Evolutionary conservation across 2,329 filamentous ascomycete species (phyloP), one percentile per base, ranked within the genome.

Genomic region (Bipolaris zeicola): DNA sequence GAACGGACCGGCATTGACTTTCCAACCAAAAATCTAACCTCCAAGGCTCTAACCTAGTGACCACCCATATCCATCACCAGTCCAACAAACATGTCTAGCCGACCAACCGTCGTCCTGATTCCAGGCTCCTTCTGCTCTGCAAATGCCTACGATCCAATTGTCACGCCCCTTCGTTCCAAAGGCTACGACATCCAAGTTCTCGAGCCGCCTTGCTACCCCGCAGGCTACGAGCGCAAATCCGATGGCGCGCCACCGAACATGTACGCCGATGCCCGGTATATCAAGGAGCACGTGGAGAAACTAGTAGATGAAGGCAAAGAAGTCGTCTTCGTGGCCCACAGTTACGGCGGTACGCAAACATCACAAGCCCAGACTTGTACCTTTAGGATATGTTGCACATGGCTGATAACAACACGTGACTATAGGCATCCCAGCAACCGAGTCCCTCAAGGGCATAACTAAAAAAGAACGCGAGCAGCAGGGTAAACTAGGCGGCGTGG

Each of bases 291-390:
- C 11, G 61, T 65, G 11, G 43, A 47, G 13, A 61, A 62, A 16
- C 50, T 76, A 3, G 65, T 64, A 28, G 67, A 72, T 4, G 60
- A 72, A 43, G 75, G 69, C 14, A 73, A 75, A 50, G 70, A 78
- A 18, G 61, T 78, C 16, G 60, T 78, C 3, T 37, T 79, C 10
- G 53, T 76, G 5, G 69, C 67, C 46, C 77, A 79, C 56, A 78
- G 74, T 6, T 78, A 77, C 57, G 69, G 75, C 18, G 77, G 73
- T 62, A 36, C 47, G 55, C 50, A 4, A 24, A 8, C 8, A 26
- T 26, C 31, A 16, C n/a, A 7, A 3, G 5, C 11, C 41, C 43
- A 3, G 5, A 39, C 13, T 10, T 6, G 5, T 3, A 13, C 34
- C 36, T 8, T 41, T 20, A 26, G 6, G n/a, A 20, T 18, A 34